Conservation (phyloP, 441 rosid genomes). For the Euphorbia schlechtendalii region DNA sequence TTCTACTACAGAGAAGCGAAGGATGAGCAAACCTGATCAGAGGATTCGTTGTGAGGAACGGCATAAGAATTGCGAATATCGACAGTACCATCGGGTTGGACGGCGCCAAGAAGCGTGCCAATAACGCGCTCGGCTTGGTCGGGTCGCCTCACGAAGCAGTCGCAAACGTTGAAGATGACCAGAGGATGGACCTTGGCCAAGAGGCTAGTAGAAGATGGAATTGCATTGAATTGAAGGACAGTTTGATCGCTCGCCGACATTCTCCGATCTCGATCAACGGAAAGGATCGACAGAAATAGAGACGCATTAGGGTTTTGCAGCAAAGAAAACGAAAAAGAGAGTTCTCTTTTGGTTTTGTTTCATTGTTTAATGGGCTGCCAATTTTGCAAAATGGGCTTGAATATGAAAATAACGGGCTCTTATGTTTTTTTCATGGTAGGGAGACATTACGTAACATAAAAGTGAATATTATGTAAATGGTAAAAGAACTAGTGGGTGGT, state of each 20-base stretch:
- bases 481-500: no score
- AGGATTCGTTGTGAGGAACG: slow-evolving; percentile 89
- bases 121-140: slow-evolving; percentile 94
- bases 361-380: not conserved
- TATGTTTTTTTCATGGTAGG: no score
- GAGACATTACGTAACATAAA: no score
- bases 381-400: not conserved
- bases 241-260: slow-evolving; percentile 60
- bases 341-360: not conserved
- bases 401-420: no score
- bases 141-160: slow-evolving; percentile 89
- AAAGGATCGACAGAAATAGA: not conserved
- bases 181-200: slow-evolving; percentile 76
- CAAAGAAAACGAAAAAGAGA: not conserved
- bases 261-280: slow-evolving; percentile 21
- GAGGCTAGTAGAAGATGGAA: slow-evolving; percentile 33
- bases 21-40: slow-evolving; percentile 41
- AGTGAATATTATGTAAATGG: no score
- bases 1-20: not conserved
- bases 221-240: slow-evolving; percentile 53
- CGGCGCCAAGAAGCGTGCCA: slow-evolving; percentile 88
- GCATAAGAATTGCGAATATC: slow-evolving; percentile 90
- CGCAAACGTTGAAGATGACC: slow-evolving; percentile 90
- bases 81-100: slow-evolving; percentile 78
- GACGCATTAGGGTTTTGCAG: slow-evolving; percentile 29